Percentiles rank a stretch among this genome's conserved stretches.
These are phyloP conservation scores for Blastobotrys apis DNA, from an alignment of 1,139 yeast species.

Conservation along the genomic window DNA sequence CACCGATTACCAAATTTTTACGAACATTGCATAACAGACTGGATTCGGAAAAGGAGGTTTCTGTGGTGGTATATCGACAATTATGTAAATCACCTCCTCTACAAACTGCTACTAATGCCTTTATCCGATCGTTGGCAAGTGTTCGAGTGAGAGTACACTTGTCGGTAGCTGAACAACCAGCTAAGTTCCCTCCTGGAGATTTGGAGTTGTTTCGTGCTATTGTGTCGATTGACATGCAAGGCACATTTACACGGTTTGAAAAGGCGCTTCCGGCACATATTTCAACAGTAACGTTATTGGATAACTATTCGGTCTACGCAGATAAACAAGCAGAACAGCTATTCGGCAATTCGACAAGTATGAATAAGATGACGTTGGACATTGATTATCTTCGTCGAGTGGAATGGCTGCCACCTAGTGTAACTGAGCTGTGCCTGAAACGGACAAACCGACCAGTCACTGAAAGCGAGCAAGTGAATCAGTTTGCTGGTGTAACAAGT, in stretches of 20 bases:
- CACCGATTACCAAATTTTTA: constrained; percentile 10
- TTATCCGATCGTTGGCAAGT: constrained; percentile 5
- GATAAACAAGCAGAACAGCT: constrained; percentile 6
- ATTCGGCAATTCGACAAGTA: background rate
- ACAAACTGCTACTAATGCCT: constrained; percentile 10
- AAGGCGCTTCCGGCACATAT: background rate
- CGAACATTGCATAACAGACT: constrained; percentile 1
- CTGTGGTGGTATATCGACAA: constrained; percentile 2
- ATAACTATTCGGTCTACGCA: constrained; percentile 5
- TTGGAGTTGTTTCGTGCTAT: constrained; percentile 8
- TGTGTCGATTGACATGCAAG: constrained; percentile 5
- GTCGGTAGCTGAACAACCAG: constrained; percentile 2
- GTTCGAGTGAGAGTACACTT: background rate
- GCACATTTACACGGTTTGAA: constrained; percentile 9
- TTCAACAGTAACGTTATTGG: background rate
- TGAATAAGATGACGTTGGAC: constrained; percentile 5
- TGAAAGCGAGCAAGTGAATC: background rate
- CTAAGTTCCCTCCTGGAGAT: constrained; percentile 12
- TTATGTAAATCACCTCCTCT: constrained; percentile 5
- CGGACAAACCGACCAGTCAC: background rate
- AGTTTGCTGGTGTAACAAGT: background rate
- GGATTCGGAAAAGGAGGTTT: background rate
- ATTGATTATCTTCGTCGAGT: constrained; percentile 2
- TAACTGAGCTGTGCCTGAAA: background rate
- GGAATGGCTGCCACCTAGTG: constrained; percentile 6